A percentile compares a stretch with the other conserved stretches of the same genome.
Conservation (phyloP, 169 alveolate genomes). For the Plasmodium adleri region DNA sequence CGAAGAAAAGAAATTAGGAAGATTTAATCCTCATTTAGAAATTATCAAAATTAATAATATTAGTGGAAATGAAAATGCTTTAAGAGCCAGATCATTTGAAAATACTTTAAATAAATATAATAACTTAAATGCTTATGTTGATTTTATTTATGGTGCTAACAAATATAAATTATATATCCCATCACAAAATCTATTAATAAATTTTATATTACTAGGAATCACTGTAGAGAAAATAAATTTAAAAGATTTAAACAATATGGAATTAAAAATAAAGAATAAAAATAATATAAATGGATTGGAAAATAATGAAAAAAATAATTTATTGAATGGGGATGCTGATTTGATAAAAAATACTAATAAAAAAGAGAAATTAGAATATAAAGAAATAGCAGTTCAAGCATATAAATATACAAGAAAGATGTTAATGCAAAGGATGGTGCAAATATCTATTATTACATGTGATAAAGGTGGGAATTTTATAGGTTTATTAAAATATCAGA, state of each 20-base stretch:
- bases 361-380: slow-evolving; percentile 55
- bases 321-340: slow-evolving; percentile 20
- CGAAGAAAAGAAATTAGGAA: slow-evolving; percentile 51
- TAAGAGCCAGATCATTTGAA: slow-evolving; percentile 73
- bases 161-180: slow-evolving; percentile 60
- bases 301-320: too few species aligned
- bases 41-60: slow-evolving; percentile 66
- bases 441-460: slow-evolving; percentile 56
- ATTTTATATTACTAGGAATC: slow-evolving; percentile 62
- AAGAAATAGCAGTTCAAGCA: slow-evolving; percentile 58
- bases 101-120: slow-evolving; percentile 61
- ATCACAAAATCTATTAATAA: slow-evolving; percentile 65
- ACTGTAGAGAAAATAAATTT: slow-evolving; percentile 58
- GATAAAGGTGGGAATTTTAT: slow-evolving; percentile 76
- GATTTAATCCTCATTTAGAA: slow-evolving; percentile 62
- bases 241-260: slow-evolving; percentile 24
- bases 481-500: slow-evolving; percentile 52
- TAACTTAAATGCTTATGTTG: slow-evolving; percentile 68
- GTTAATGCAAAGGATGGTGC: slow-evolving; percentile 71
- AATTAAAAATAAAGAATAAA: slow-evolving; percentile 2
- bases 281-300: slow-evolving; percentile 7
- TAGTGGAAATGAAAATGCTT: slow-evolving; percentile 71
- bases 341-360: neutral
- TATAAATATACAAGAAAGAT: slow-evolving; percentile 63
- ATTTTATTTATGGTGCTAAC: slow-evolving; percentile 73